Evolutionary conservation across 2,329 filamentous ascomycete species (phyloP), one percentile per base, ranked within the genome.

Genomic region (Elsinoe arachidis): DNA sequence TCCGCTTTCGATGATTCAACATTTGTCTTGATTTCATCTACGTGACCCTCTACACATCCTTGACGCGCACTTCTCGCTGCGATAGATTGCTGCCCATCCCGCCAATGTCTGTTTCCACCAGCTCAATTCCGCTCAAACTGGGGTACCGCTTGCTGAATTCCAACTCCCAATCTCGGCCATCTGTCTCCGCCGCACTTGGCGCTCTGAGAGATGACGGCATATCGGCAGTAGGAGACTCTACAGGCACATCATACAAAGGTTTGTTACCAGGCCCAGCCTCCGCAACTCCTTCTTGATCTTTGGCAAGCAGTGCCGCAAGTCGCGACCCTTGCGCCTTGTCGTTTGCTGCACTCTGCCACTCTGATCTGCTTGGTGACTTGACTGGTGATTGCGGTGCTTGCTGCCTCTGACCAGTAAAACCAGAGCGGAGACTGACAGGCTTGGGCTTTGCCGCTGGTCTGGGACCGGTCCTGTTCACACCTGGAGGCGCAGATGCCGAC

Each of bases 121-220:
- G 88, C 74, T 96, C 91, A 63, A 96, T 81, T 9, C 89, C 82
- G 57, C 84, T 85, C 59, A 97, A 74, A 68, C 87, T 95, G 0
- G 92, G 92, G 71, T 90, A 96, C 59, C 90, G 79, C 72, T 90
- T 90, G 60, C 85, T 86, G 69, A 97, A 96, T 67, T 88, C 80
- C 19, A 73, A 73, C 61, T 85, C 81, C 77, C 79, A 82, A 58
- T 84, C 81, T 37, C 47, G 54, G 15, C n/a, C 47, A 56, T 37
- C n/a, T 23, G 19, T n/a, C 11, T 39, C 49, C 10, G 38, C 26
- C 21, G 26, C 33, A n/a, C 15, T 37, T 15, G 35, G n/a, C 12
- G 34, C 15, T 11, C 14, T 26, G 7, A 30, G 26, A 9, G 26
- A 30, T 26, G 33, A 19, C n/a, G 33, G n/a, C 12, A n/a, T 21